Conservation (phyloP, 306 rosid species). For the peach (Prunus persica) region DNA sequence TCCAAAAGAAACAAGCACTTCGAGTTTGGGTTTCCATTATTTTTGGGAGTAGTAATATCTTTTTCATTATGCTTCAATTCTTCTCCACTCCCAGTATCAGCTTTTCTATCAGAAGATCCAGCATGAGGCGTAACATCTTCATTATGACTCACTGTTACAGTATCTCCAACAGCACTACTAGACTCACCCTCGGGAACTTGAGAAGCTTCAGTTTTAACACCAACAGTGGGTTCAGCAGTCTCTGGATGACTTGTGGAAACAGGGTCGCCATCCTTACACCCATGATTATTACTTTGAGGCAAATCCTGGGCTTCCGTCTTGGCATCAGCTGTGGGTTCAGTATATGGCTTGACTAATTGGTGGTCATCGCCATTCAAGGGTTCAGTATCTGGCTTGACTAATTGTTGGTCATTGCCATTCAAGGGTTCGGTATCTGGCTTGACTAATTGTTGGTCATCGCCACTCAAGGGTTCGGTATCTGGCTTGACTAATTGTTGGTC, state of each 20-base stretch:
- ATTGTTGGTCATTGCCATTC: background rate
- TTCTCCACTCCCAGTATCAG: slow-evolving; percentile 32
- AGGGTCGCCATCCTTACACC: slow-evolving; percentile 13
- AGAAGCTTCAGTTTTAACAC: slow-evolving; percentile 49
- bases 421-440: slow-evolving; percentile 24
- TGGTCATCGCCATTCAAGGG: background rate
- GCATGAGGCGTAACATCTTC: slow-evolving; percentile 36
- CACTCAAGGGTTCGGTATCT: background rate
- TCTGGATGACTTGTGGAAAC: slow-evolving; percentile 24
- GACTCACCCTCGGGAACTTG: slow-evolving; percentile 33
- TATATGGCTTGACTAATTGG: slow-evolving; percentile 22
- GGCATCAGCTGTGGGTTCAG: slow-evolving; percentile 23
- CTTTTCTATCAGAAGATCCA: slow-evolving; percentile 33
- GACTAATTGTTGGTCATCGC: background rate
- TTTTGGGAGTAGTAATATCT: slow-evolving; percentile 36
- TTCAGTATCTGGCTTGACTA: background rate
- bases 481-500: background rate
- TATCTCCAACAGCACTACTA: slow-evolving; percentile 23
- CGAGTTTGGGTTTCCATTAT: slow-evolving; percentile 49
- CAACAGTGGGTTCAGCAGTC: slow-evolving; percentile 23
- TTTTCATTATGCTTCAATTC: slow-evolving; percentile 47
- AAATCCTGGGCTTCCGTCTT: slow-evolving; percentile 34
- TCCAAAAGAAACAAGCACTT: slow-evolving; percentile 52
- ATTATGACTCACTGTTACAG: slow-evolving; percentile 21
- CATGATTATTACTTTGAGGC: slow-evolving; percentile 19